Evolutionary conservation across 1,139 yeast species (phyloP), one percentile per base, ranked within the genome.

Genomic region (Geotrichum bryndzae): DNA sequence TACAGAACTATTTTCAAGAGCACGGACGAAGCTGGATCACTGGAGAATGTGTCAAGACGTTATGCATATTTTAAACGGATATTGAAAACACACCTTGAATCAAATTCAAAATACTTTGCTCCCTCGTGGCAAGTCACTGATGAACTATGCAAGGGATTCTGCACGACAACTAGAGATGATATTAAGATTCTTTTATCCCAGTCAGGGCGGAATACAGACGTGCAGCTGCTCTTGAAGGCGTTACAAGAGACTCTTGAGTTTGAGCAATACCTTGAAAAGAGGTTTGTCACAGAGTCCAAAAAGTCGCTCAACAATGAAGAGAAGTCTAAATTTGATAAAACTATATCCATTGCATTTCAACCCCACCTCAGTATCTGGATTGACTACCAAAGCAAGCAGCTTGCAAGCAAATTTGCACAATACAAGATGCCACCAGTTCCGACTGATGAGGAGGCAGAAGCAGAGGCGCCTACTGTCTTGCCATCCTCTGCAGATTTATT

Each of bases 11-110:
- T 94, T 15, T 94, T 94, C 74, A 82, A 84, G 61, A 80, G 85
- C 35, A 80, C 84, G 23, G 97, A 91, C 68, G 99, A 92, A 74
- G 98, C 99, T 0, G 97, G 97, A 0, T 87, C 96, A 1, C 76
- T 94, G 65, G 99, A 94, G 65, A 94, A 94, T 73, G 76, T 94
- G 56, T 82, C 84, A 23, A 79, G 98, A 67, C 79, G 99, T 58
- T 94, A 84, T 72, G 82, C 92, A 41, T 94, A 88, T 73, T 87
- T 90, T 74, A 86, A 87, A 67, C 85, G 88, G 67, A 81, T 90
- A 0, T 75, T 92, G 62, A 81, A 81, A 56, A 82, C 83, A 61
- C 84, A 87, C 65, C 85, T 83, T 60, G 74, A 82, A 1, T 80
- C 80, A 51, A 84, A 81, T 66, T 72, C 79, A 2, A 70, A 74